Percentiles rank a stretch among this genome's conserved stretches.
Conservation (phyloP, 1,284 basidiomycete genomes). For the Mycena sp. region DNA sequence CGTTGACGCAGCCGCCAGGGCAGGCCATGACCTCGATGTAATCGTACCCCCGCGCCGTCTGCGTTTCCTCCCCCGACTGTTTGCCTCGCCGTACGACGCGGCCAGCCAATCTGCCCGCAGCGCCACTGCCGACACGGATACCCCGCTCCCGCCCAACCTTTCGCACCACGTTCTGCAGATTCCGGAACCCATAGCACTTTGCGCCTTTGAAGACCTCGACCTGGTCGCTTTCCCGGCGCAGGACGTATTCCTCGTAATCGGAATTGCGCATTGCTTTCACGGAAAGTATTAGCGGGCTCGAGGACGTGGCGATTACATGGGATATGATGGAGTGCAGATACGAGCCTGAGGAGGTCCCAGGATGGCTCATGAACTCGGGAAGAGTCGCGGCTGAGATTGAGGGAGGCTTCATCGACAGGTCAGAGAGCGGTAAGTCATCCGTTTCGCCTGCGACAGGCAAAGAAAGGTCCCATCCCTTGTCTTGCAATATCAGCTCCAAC, state of each 20-base stretch:
- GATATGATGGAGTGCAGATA: conserved; percentile 87
- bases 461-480: conserved; percentile 84
- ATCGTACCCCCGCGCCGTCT: conserved; percentile 78
- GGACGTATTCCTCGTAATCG: conserved; percentile 70
- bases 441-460: conserved; percentile 61
- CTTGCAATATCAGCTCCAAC: conserved; percentile 86
- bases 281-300: conserved; percentile 60
- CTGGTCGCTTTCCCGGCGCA: conserved; percentile 61
- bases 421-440: conserved; percentile 29
- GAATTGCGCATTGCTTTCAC: conserved; percentile 62
- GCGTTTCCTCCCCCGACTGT: conserved; percentile 45
- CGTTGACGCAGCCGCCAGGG: conserved; percentile 97
- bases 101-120: conserved; percentile 63
- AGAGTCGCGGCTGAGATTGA: conserved; percentile 42
- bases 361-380: conserved; percentile 81
- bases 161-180: conserved; percentile 96
- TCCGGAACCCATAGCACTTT: conserved; percentile 97
- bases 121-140: conserved; percentile 74
- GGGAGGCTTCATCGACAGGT: conserved; percentile 14
- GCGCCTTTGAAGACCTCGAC: conserved; percentile 88
- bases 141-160: conserved; percentile 91
- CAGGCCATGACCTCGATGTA: conserved; percentile 99
- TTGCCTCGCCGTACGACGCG: conserved; percentile 44
- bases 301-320: conserved; percentile 51
- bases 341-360: conserved; percentile 92